phyloP scores from a whole-genome alignment of 2,329 filamentous ascomycete species.

The Rhynchosporium graminicola region DNA sequence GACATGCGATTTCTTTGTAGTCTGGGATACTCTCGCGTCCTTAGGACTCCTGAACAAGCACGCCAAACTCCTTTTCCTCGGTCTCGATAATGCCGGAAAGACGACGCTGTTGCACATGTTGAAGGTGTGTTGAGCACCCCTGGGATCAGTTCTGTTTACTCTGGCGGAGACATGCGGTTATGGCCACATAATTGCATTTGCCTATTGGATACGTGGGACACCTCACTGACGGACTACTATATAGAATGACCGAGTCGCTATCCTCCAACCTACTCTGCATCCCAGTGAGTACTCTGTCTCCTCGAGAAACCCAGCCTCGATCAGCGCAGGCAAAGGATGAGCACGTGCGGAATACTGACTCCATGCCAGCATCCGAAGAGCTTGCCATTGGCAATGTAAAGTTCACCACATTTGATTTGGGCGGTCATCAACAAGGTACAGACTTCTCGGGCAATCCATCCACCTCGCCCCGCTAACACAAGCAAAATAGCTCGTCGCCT shows the following conservation, averaged over 20 bases:
- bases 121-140: constrained; percentile 62
- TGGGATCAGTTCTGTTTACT: constrained; percentile 1
- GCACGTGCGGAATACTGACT: constrained; percentile 34
- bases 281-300: constrained; percentile 60
- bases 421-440: constrained; percentile 91
- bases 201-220: constrained; percentile 9
- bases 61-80: constrained; percentile 90
- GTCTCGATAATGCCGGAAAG: constrained; percentile 93
- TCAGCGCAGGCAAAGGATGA: constrained; percentile 1
- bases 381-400: constrained; percentile 89
- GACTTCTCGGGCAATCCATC: not conserved
- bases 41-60: constrained; percentile 93
- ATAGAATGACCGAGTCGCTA: constrained; percentile 89
- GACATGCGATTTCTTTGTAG: constrained; percentile 48
- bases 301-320: not conserved
- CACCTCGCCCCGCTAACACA: not conserved
- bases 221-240: constrained; percentile 25
- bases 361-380: constrained; percentile 74
- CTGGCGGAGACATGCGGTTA: constrained; percentile 5
- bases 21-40: constrained; percentile 87
- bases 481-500: constrained; percentile 71
- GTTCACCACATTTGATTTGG: constrained; percentile 93
- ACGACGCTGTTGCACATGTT: constrained; percentile 93
- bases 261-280: constrained; percentile 87
- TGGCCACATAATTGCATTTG: constrained; percentile 11